These are phyloP conservation scores for Fusarium buxicola DNA, from an alignment of 2,329 filamentous ascomycete species.

Conservation along the genomic window DNA sequence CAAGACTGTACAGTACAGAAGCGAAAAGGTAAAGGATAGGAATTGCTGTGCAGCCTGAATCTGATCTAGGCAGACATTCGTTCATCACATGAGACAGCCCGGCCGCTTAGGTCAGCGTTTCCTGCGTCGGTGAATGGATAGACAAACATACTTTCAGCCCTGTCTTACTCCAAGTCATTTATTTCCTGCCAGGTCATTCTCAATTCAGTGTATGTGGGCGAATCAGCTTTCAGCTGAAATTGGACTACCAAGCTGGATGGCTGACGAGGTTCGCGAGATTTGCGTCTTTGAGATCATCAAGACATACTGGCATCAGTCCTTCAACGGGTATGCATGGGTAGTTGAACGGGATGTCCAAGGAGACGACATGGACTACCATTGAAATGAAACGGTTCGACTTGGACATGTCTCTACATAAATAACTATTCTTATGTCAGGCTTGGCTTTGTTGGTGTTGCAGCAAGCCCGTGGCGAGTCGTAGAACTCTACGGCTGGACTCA, in stretches of 20 bases:
- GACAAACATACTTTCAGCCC: too few species aligned
- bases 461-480: too few species aligned
- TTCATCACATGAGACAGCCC: neutral
- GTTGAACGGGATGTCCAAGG: neutral
- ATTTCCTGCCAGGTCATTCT: too few species aligned
- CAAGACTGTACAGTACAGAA: neutral
- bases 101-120: slow-evolving; percentile 19
- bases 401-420: too few species aligned
- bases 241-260: neutral
- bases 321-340: slow-evolving; percentile 9
- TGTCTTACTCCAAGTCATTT: too few species aligned
- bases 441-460: too few species aligned
- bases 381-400: neutral
- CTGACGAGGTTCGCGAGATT: neutral
- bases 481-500: too few species aligned
- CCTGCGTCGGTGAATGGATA: neutral
- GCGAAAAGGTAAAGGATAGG: neutral
- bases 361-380: neutral
- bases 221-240: slow-evolving; percentile 4
- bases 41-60: slow-evolving; percentile 2
- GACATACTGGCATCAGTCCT: neutral
- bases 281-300: slow-evolving; percentile 10
- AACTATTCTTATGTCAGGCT: too few species aligned
- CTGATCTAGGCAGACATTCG: slow-evolving; percentile 30
- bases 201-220: too few species aligned